Base-by-base conservation (phyloP, 306 rosid species). In the Clitoria ternatea region DNA sequence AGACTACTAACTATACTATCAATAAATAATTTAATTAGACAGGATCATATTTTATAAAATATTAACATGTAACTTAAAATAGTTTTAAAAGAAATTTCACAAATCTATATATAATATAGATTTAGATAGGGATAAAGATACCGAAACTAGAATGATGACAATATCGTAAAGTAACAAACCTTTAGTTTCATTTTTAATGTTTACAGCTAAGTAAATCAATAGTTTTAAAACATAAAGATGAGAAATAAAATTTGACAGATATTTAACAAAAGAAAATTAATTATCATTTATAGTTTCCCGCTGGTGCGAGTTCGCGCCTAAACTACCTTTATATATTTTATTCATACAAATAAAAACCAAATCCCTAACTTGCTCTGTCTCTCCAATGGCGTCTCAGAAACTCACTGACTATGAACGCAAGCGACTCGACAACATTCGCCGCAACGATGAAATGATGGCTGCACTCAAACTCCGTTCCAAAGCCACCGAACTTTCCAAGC, bases 391-490 rank as follows among this genome's bases (percentile, higher is more conserved):
- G 77, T 10, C 89, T 6, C 74, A 24, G 67, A 54, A 83, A 32
- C 82, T 91, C 11, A 89, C 85, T 2, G 95, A 85, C 12, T 94
- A 94, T 44, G 99, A 94, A 83, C 92, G 83, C 36, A 80, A 81
- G 73, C 68, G 97, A 57, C 98, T 94, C 54, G 88, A 94, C 20
- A 94, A 94, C 76, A 89, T 94, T 77, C 97, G 92, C 66, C 94
- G 95, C n/a, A 94, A 94, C 78, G 85, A 80, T 14, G 87, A 94
- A 69, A 70, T 87, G 84, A 75, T 94, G 87, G 92, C 99, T n/a
- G 82, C 89, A 2, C 96, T 91, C 59, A 87, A 89, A 71, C 74
- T 93, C 22, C 96, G 66, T 14, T 76, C 96, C 82, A 84, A 80
- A 43, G 88, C 84, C 64, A 5, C 95, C 42, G 14, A 54, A 74